These are phyloP conservation scores for Asterochloris sp. DNA, from an alignment of 139 green algal genomes.

Conservation along the genomic window DNA sequence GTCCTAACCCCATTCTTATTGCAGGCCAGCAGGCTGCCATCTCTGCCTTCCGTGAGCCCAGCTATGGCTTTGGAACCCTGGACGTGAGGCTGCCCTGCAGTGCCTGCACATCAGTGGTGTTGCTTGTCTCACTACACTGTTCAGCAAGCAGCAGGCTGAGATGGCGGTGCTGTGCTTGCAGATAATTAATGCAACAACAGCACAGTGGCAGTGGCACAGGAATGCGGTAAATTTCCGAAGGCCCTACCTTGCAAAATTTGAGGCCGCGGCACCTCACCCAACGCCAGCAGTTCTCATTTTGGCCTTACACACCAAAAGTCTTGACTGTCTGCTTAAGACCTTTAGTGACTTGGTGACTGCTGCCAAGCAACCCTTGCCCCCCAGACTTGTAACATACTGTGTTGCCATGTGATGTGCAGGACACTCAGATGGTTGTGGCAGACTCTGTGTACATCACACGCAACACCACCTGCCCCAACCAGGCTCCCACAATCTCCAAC, in stretches of 20 bases:
- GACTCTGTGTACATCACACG: slow-evolving; percentile 12
- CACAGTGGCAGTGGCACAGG: slow-evolving; percentile 58
- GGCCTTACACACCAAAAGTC: not conserved
- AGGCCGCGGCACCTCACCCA: not conserved
- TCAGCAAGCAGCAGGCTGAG: no score
- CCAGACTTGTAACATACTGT: not conserved
- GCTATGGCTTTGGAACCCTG: slow-evolving; percentile 60
- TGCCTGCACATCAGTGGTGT: no score
- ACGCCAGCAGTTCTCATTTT: not conserved
- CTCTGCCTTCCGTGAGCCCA: slow-evolving; percentile 52
- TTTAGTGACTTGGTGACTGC: not conserved
- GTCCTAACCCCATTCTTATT: no score
- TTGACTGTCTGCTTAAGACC: not conserved
- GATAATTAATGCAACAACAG: slow-evolving; percentile 40
- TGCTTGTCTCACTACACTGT: no score
- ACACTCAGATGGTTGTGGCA: not conserved
- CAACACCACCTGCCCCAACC: slow-evolving; percentile 7
- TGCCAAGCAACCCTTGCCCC: not conserved
- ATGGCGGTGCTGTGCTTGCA: no score
- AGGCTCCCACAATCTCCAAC: not conserved
- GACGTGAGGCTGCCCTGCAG: slow-evolving; percentile 5
- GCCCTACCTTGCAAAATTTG: not conserved
- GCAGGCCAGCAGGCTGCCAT: slow-evolving; percentile 28
- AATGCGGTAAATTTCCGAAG: slow-evolving; percentile 36
- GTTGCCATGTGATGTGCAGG: not conserved